Percentiles rank a stretch among this genome's conserved stretches.
Conservation (phyloP, 176 grass and related monocot species). For the Rhynchospora breviuscula region DNA sequence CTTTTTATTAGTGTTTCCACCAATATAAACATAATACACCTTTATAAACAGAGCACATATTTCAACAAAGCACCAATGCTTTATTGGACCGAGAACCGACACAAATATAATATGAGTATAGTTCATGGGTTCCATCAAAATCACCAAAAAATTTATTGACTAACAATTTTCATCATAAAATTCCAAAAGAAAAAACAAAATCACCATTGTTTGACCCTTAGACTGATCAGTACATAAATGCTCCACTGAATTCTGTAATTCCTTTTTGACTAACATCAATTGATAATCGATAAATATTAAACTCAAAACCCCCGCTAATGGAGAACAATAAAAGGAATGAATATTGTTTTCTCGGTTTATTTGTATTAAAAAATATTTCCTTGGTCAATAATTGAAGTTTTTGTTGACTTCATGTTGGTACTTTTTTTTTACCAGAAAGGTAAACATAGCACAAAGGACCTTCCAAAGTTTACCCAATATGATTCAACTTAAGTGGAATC, state of each 20-base stretch:
- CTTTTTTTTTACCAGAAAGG: not conserved
- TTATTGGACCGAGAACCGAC: conserved; percentile 15
- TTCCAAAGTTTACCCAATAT: conserved; percentile 12
- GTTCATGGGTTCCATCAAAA: not conserved
- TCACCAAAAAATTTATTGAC: not conserved
- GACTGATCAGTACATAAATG: not conserved
- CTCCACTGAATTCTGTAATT: not conserved
- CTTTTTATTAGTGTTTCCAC: conserved; percentile 12
- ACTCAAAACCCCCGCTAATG: not conserved
- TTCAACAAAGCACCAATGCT: conserved; percentile 15
- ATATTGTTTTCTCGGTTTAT: not conserved
- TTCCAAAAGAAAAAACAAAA: too few species aligned
- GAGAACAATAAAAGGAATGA: not conserved
- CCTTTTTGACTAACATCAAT: not conserved
- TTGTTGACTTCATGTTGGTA: not conserved
- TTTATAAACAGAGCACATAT: conserved; percentile 22
- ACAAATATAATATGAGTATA: conserved; percentile 8
- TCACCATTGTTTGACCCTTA: not conserved
- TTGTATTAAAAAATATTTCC: not conserved
- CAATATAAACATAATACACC: conserved; percentile 6
- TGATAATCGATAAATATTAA: not conserved
- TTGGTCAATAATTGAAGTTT: not conserved
- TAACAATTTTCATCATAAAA: not conserved
- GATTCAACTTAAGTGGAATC: conserved; percentile 14
- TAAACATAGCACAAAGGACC: not conserved